phyloP scores from a whole-genome alignment of 345 rosid species.

The sweet orange (Citrus sinensis) region DVS_A1.0 CM039162.1:27871501-27872000 shows the following conservation, averaged over 20 bases:
- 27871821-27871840: constrained; percentile 66
- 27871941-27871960: constrained; percentile 90
- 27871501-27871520: constrained; percentile 70
- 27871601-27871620: constrained; percentile 55
- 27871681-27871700: constrained; percentile 57
- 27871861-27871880: constrained; percentile 73
- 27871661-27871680: constrained; percentile 59
- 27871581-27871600: constrained; percentile 86
- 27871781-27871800: constrained; percentile 87
- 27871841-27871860: constrained; percentile 52
- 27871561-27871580: constrained; percentile 70
- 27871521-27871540: constrained; percentile 81
- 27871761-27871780: constrained; percentile 70
- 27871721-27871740: constrained; percentile 85
- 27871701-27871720: constrained; percentile 71
- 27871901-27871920: constrained; percentile 59
- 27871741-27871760: constrained; percentile 62
- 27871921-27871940: constrained; percentile 68
- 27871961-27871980: constrained; percentile 83
- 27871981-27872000: constrained; percentile 73
- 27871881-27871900: constrained; percentile 76
- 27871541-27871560: constrained; percentile 72
- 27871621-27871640: constrained; percentile 77
- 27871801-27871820: constrained; percentile 71
- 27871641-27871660: constrained; percentile 65